Evolutionary conservation across 2,329 filamentous ascomycete species (phyloP).

Genomic region (Gremmenia infestans): DNA sequence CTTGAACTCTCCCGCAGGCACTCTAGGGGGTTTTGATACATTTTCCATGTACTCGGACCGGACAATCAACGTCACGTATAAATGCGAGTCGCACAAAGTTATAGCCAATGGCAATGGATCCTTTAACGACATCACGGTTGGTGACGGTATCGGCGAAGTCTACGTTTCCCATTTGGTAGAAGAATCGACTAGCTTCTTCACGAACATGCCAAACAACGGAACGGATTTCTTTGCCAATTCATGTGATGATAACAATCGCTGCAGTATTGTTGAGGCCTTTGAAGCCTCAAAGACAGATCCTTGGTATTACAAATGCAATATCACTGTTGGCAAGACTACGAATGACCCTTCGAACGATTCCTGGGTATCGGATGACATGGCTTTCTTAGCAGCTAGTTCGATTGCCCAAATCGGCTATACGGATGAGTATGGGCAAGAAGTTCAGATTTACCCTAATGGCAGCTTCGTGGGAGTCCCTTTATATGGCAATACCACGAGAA

Average conservation of each 20-base stretch:
- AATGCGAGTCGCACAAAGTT: slow-evolving; percentile 32
- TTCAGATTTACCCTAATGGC: slow-evolving; percentile 41
- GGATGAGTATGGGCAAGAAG: slow-evolving; percentile 6
- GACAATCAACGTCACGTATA: slow-evolving; percentile 28
- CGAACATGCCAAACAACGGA: slow-evolving; percentile 18
- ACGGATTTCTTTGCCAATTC: slow-evolving; percentile 1
- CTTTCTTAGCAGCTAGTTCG: slow-evolving; percentile 32
- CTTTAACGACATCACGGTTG: slow-evolving; percentile 26
- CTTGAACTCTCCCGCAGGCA: slow-evolving; percentile 28
- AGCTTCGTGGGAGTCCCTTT: slow-evolving; percentile 34
- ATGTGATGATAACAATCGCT: slow-evolving; percentile 18
- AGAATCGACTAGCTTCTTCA: slow-evolving; percentile 36
- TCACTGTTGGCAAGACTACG: slow-evolving; percentile 34
- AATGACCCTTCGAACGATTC: slow-evolving; percentile 23
- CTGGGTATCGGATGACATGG: slow-evolving; percentile 32
- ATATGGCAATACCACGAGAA: slow-evolving; percentile 28
- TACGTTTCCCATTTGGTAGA: slow-evolving; percentile 24
- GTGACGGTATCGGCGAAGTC: slow-evolving; percentile 17
- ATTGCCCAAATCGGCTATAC: slow-evolving; percentile 40
- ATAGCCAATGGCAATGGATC: slow-evolving; percentile 31
- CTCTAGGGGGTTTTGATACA: slow-evolving; percentile 6
- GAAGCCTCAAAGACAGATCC: slow-evolving; percentile 34
- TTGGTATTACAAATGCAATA: slow-evolving; percentile 40
- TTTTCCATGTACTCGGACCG: slow-evolving; percentile 33
- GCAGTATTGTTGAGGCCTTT: slow-evolving; percentile 33